Conservation (phyloP, 2,329 filamentous ascomycete species). For the Mollisiaceae sp. region DNA sequence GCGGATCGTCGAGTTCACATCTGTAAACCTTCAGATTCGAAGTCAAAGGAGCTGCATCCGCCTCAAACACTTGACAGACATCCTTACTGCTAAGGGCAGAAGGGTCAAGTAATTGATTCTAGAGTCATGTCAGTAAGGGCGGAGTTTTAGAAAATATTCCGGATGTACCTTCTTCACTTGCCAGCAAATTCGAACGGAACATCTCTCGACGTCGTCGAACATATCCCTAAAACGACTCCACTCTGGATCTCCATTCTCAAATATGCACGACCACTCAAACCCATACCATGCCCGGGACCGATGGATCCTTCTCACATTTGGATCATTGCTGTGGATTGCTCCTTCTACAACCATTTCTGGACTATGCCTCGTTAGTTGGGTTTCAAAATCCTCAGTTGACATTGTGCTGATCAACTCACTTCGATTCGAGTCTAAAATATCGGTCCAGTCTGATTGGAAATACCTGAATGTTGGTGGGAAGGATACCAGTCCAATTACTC, state of each 20-base stretch:
- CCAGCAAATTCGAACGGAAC: neutral
- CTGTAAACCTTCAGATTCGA: neutral
- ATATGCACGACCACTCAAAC: too few species aligned
- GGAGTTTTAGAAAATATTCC: neutral
- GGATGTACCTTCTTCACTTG: neutral
- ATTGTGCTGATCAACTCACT: too few species aligned
- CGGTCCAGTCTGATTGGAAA: neutral
- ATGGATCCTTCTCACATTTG: too few species aligned
- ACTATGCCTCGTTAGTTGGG: too few species aligned
- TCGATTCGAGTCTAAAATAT: too few species aligned
- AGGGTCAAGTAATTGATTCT: neutral
- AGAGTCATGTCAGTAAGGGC: neutral
- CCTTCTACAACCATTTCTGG: too few species aligned
- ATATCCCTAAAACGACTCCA: neutral
- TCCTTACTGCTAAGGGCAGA: neutral
- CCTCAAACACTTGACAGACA: neutral
- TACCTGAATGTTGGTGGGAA: neutral
- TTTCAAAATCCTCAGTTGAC: too few species aligned
- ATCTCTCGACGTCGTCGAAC: neutral
- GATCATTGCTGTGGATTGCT: too few species aligned
- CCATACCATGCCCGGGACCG: too few species aligned
- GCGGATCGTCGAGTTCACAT: slow-evolving; percentile 2
- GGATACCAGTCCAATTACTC: neutral
- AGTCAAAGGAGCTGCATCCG: neutral
- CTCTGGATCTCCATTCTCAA: too few species aligned